Conservation (phyloP, 2,329 filamentous ascomycete genomes). For the Arthrobotrys sphaeroides region DNA sequence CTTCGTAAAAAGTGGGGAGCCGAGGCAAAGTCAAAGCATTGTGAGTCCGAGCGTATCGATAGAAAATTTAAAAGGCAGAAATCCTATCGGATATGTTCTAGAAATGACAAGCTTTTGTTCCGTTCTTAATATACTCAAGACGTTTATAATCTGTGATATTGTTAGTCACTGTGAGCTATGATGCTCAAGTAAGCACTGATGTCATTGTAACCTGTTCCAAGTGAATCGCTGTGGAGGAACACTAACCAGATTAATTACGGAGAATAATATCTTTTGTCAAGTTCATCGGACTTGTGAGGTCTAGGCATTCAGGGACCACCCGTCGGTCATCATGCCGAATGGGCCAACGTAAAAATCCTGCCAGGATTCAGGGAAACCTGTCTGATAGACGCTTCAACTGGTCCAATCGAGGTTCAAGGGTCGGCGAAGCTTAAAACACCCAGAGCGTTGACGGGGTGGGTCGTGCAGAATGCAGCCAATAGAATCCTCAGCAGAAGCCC, state of each 20-base stretch:
- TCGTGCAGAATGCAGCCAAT: constrained; percentile 46
- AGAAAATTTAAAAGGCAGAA: not conserved
- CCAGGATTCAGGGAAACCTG: not conserved
- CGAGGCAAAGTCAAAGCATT: not conserved
- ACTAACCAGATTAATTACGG: constrained; percentile 18
- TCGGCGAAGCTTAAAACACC: constrained; percentile 27
- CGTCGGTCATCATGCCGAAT: constrained; percentile 18
- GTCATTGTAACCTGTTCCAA: constrained; percentile 11
- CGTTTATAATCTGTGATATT: constrained; percentile 21
- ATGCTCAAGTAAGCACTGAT: constrained; percentile 13
- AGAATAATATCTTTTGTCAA: constrained; percentile 46
- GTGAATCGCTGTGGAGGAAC: constrained; percentile 2
- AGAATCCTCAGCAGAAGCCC: constrained; percentile 12
- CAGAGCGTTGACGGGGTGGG: constrained; percentile 24
- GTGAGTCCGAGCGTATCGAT: constrained; percentile 8
- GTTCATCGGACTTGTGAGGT: not conserved
- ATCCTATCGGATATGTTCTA: constrained; percentile 19
- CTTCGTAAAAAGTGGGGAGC: not conserved
- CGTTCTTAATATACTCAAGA: constrained; percentile 38
- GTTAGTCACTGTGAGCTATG: too few relatives aligned
- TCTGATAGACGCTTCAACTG: constrained; percentile 47
- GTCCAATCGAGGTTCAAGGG: constrained; percentile 21
- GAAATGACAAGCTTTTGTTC: not conserved
- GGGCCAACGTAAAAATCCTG: not conserved
- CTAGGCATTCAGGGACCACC: constrained; percentile 5